Percentiles rank a stretch among this genome's conserved stretches.
phyloP scores from a whole-genome alignment of 257 asterid species.

The Solanum piurae region DNA sequence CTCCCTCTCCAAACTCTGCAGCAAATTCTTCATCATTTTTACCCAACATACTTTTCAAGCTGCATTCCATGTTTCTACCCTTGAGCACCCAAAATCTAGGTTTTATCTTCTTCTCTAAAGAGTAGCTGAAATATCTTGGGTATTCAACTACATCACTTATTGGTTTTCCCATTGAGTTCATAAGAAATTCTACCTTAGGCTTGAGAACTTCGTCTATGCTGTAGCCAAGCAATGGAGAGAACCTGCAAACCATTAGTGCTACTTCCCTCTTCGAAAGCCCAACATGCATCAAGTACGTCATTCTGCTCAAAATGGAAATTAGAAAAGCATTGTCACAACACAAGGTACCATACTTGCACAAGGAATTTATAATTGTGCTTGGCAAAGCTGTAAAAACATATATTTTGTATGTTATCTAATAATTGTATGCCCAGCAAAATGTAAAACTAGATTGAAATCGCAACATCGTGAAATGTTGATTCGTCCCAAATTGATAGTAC shows the following conservation, averaged over 20 bases:
- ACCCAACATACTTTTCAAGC: constrained; percentile 72
- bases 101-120: constrained; percentile 87
- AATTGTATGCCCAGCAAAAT: not conserved
- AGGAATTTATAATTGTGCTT: not conserved
- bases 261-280: constrained; percentile 66
- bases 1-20: constrained; percentile 34
- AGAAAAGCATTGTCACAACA: not conserved
- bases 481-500: not conserved
- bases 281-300: constrained; percentile 45
- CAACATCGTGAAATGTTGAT: not conserved
- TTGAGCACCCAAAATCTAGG: constrained; percentile 72
- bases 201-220: constrained; percentile 62
- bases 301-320: constrained; percentile 25
- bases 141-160: constrained; percentile 60
- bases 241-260: constrained; percentile 59
- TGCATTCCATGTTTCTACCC: constrained; percentile 41
- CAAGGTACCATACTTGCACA: not conserved
- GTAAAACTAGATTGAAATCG: not conserved
- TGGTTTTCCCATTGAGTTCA: constrained; percentile 57
- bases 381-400: not conserved
- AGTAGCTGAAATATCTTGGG: constrained; percentile 94
- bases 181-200: constrained; percentile 71
- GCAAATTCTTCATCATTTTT: constrained; percentile 88
- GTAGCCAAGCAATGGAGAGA: constrained; percentile 89
- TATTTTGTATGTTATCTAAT: not conserved